Conservation (phyloP, 2,329 filamentous ascomycete genomes). For the Hawksworthiomyces lignivorus region DNA sequence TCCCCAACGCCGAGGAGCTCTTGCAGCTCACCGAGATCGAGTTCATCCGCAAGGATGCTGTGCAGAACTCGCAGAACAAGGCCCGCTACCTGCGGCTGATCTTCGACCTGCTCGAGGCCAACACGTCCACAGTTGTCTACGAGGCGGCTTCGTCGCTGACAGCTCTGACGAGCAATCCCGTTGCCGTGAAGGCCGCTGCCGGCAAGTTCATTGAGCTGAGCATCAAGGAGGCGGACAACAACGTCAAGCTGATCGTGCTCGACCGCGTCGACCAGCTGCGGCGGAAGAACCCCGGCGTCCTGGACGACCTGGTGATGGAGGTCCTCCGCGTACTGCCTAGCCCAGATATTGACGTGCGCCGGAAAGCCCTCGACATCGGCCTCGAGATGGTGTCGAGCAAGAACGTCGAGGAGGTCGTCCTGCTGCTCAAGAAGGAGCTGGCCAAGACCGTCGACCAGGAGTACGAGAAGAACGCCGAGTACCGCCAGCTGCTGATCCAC, state of each 20-base stretch:
- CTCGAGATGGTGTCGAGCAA: slow-evolving; percentile 98
- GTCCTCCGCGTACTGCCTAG: slow-evolving; percentile 90
- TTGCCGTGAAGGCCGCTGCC: slow-evolving; percentile 94
- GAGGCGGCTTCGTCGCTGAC: slow-evolving; percentile 95
- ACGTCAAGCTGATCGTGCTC: slow-evolving; percentile 96
- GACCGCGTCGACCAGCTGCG: slow-evolving; percentile 76
- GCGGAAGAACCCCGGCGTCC: slow-evolving; percentile 67
- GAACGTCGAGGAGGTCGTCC: slow-evolving; percentile 95
- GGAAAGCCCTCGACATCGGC: slow-evolving; percentile 82
- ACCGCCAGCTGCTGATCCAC: slow-evolving; percentile 89
- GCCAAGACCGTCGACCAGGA: slow-evolving; percentile 97
- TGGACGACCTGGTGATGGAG: slow-evolving; percentile 96
- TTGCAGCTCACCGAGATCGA: slow-evolving; percentile 90
- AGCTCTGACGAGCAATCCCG: slow-evolving; percentile 88
- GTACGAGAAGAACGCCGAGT: slow-evolving; percentile 96
- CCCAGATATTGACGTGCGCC: slow-evolving; percentile 89
- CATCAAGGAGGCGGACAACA: slow-evolving; percentile 98
- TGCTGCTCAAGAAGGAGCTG: slow-evolving; percentile 94
- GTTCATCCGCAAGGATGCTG: slow-evolving; percentile 96
- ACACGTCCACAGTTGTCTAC: slow-evolving; percentile 90
- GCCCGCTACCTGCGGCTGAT: slow-evolving; percentile 89
- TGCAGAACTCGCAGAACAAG: slow-evolving; percentile 92
- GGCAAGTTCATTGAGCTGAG: slow-evolving; percentile 93
- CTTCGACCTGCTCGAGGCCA: slow-evolving; percentile 90
- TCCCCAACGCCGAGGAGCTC: slow-evolving; percentile 89